Evolutionary conservation across 1,139 yeast genomes (phyloP), one percentile per base, ranked within the genome.

Genomic region (Taphrina deformans): DNA sequence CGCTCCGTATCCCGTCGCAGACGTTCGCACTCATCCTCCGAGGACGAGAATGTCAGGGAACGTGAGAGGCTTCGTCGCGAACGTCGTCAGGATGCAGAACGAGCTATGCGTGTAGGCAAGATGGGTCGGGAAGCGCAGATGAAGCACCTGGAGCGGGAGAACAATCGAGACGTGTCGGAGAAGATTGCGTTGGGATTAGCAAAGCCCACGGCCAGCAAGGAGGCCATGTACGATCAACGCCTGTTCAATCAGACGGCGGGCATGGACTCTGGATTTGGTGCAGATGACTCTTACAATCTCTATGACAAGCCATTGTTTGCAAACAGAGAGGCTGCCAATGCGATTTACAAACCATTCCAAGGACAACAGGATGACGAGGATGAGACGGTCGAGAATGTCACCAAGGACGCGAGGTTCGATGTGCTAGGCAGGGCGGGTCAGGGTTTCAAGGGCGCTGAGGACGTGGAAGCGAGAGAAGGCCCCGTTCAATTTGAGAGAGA

Each of bases 301-400:
- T 86, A 85, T 69, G 87, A 84, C 69, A 78, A 75, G 64, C 84
- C 88, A 0, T 73, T 86, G 38, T 85, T 85, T 71, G 75, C 77
- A 48, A 81, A 79, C 1, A 83, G 82, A 61, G 82, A 81, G 64
- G 84, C 82, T 9, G 75, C 83, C 9, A 79, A 79, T 61, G 79
- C 78, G 53, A 78, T 84, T 10, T 84, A 84, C 70, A 77, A 82
- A 66, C 80, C 81, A 21, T 59, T 59, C 41, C 63, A 50, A 14
- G 72, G 72, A 18, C 72, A 68, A 18, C 71, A 67, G 3, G 71
- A 66, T 29, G 74, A 73, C 55, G 76, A 75, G 1, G 75, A 75
- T 55, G 75, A 72, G 21, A 75, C 75, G 29, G 56, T 75, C 33
- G 74, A 73, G 41, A 71, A 75, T 23, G 69, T 79, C 18, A 70